A percentile compares a stretch with the other conserved stretches of the same genome.
Conservation (phyloP, 257 asterid genomes). For the Solanum peruvianum region DNA sequence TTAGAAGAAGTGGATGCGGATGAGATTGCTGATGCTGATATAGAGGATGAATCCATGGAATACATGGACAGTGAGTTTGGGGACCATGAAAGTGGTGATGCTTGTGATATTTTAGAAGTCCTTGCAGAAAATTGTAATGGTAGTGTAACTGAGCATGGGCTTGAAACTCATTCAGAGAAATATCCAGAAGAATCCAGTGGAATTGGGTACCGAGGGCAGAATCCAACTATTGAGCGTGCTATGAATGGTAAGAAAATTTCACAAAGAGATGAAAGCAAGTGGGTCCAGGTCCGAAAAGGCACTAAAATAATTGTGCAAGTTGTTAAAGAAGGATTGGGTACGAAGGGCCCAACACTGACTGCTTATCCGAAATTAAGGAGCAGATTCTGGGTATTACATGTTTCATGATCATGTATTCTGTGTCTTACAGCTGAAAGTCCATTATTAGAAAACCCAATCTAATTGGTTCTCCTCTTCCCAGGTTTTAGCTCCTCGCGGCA, state of each 20-base stretch:
- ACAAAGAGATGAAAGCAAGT: constrained; percentile 31
- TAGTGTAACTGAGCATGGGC: constrained; percentile 26
- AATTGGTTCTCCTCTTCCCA: constrained; percentile 25
- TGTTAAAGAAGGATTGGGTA: constrained; percentile 92
- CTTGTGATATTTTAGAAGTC: constrained; percentile 30
- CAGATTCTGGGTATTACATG: constrained; percentile 82
- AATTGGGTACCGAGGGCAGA: constrained; percentile 19
- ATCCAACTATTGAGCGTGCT: constrained; percentile 11
- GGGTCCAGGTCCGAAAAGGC: constrained; percentile 63
- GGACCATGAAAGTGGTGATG: constrained; percentile 30
- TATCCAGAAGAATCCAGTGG: constrained; percentile 21
- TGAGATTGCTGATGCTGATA: constrained; percentile 25
- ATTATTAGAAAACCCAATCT: constrained; percentile 1
- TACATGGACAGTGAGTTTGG: constrained; percentile 39
- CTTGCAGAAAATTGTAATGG: constrained; percentile 52
- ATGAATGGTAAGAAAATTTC: constrained; percentile 6
- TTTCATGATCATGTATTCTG: constrained; percentile 9
- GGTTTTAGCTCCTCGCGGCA: constrained; percentile 61
- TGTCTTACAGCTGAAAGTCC: constrained; percentile 8
- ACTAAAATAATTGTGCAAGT: constrained; percentile 90
- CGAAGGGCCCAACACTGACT: constrained; percentile 86
- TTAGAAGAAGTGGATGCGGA: constrained; percentile 44
- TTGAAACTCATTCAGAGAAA: constrained; percentile 24
- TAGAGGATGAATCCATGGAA: constrained; percentile 63
- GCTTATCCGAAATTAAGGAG: constrained; percentile 91